A percentile compares a stretch with the other conserved stretches of the same genome.
Conservation (phyloP, 1,284 basidiomycete species). For the Erythrobasidium hasegawianum region DNA sequence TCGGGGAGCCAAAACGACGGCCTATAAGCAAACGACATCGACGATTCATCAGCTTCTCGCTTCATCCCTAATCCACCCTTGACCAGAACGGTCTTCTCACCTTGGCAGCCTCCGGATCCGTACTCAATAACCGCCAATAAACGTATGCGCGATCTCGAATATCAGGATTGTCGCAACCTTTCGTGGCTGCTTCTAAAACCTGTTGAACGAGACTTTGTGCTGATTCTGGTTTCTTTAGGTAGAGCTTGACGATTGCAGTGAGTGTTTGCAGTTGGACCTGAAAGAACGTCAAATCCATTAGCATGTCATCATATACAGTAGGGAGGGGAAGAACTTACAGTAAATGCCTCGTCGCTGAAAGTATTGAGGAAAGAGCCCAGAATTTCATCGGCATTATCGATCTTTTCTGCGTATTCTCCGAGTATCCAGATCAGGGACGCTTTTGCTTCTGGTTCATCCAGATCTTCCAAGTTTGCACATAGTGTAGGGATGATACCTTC, state of each 20-base stretch:
- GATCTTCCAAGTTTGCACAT: slow-evolving; percentile 89
- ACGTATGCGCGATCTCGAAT: slow-evolving; percentile 95
- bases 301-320: neutral
- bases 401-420: slow-evolving; percentile 94
- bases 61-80: too few species aligned
- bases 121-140: slow-evolving; percentile 89
- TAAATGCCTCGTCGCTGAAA: slow-evolving; percentile 89
- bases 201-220: slow-evolving; percentile 85
- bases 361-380: slow-evolving; percentile 83
- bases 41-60: too few species aligned
- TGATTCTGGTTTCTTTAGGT: slow-evolving; percentile 86
- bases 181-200: slow-evolving; percentile 88
- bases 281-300: too few species aligned
- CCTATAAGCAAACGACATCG: too few species aligned
- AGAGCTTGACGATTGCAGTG: slow-evolving; percentile 94
- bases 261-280: slow-evolving; percentile 94
- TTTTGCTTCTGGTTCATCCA: slow-evolving; percentile 98
- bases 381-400: slow-evolving; percentile 91
- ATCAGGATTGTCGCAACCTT: slow-evolving; percentile 94
- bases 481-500: slow-evolving; percentile 94
- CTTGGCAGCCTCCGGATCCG: slow-evolving; percentile 89
- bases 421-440: slow-evolving; percentile 98
- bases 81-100: slow-evolving; percentile 54
- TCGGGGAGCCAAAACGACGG: slow-evolving; percentile 82
- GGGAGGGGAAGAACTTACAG: slow-evolving; percentile 54